Evolutionary conservation across 2,329 filamentous ascomycete species (phyloP).

Genomic region (Byssochlamys sp.): DNA sequence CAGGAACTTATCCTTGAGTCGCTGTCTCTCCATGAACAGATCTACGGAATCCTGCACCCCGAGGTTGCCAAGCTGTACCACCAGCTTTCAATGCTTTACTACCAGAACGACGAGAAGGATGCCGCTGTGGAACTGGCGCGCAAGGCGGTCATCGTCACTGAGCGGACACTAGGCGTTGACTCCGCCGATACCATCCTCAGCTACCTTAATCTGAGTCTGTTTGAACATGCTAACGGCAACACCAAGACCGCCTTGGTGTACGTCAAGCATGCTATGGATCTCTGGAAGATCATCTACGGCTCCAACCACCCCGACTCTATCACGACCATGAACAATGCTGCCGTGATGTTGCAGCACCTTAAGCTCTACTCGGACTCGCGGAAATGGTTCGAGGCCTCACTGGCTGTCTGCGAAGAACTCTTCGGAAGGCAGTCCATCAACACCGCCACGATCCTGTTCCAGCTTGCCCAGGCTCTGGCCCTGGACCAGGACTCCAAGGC

Average conservation of each 20-base stretch:
- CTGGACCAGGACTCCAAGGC: conserved; percentile 91
- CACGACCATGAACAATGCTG: conserved; percentile 96
- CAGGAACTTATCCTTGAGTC: conserved; percentile 95
- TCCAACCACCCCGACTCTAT: conserved; percentile 91
- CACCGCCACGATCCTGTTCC: conserved; percentile 89
- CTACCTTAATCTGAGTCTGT: conserved; percentile 90
- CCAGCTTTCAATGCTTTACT: conserved; percentile 88
- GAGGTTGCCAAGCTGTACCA: conserved; percentile 95
- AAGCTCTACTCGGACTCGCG: conserved; percentile 92
- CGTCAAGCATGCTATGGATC: conserved; percentile 79
- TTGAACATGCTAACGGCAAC: conserved; percentile 84
- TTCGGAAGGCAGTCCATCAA: conserved; percentile 86
- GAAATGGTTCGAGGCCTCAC: conserved; percentile 90
- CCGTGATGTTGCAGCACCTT: conserved; percentile 93
- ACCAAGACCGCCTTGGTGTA: conserved; percentile 80
- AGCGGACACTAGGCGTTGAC: conserved; percentile 87
- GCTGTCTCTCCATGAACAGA: conserved; percentile 91
- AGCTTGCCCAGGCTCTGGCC: conserved; percentile 87
- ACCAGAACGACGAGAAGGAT: conserved; percentile 94
- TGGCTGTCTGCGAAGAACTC: conserved; percentile 77
- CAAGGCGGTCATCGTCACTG: conserved; percentile 91
- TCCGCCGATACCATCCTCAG: conserved; percentile 86
- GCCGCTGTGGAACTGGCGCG: conserved; percentile 88
- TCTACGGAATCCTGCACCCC: conserved; percentile 92
- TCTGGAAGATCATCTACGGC: conserved; percentile 97